Evolutionary conservation across 768 basidiomycete species (phyloP).

Genomic region (Ramaria rubella): DNA sequence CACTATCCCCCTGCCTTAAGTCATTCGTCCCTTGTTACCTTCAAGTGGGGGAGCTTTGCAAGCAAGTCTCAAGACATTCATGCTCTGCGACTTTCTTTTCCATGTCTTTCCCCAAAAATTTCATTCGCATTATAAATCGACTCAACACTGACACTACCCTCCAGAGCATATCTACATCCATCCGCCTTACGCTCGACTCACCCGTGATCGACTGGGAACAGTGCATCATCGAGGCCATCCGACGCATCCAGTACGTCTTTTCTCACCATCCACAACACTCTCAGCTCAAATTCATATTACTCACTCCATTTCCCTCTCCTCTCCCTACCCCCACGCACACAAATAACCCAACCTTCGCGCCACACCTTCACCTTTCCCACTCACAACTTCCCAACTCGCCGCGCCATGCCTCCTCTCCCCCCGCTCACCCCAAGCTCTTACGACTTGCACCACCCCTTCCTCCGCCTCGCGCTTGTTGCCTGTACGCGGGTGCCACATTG

Average conservation of each 20-base stretch:
- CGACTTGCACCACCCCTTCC: slow-evolving; percentile 50
- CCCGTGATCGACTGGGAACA: slow-evolving; percentile 50
- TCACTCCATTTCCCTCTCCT: no score
- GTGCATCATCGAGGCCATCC: slow-evolving; percentile 53
- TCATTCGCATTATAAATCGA: background rate
- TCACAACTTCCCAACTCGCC: slow-evolving; percentile 17
- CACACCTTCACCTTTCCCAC: no score
- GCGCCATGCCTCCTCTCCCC: slow-evolving; percentile 23
- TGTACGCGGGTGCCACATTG: slow-evolving; percentile 30
- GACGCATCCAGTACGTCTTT: slow-evolving; percentile 45
- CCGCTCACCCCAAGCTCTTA: background rate
- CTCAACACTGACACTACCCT: background rate
- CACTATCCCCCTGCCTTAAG: no score
- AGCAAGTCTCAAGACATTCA: no score
- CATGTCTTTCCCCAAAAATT: no score
- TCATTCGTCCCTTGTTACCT: no score
- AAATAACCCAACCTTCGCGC: no score
- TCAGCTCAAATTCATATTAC: no score
- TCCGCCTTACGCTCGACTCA: slow-evolving; percentile 39
- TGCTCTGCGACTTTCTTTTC: no score
- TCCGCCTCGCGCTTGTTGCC: slow-evolving; percentile 42
- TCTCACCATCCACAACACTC: no score
- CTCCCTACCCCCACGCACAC: no score
- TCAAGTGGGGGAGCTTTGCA: no score
- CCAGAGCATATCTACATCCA: slow-evolving; percentile 34